A percentile compares a stretch with the other conserved stretches of the same genome.
phyloP scores from a whole-genome alignment of 352 stramenopile species.

The Globisporangium okanoganense region DNA sequence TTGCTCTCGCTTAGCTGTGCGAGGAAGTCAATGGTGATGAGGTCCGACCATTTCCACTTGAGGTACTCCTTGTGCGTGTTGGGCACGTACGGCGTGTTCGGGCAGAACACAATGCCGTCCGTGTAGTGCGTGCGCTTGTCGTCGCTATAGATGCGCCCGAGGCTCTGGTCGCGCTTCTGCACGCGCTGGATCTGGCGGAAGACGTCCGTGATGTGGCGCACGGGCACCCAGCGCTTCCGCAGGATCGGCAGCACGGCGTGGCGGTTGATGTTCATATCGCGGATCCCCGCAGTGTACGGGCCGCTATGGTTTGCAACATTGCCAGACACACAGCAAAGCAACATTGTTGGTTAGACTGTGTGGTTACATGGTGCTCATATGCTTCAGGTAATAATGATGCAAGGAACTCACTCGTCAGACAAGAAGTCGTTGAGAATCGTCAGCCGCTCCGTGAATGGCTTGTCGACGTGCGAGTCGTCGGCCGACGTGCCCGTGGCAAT shows the following conservation, averaged over 20 bases:
- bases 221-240: slow-evolving; percentile 80
- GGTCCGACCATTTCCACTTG: slow-evolving; percentile 92
- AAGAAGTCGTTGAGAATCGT: slow-evolving; percentile 81
- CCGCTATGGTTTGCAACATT: slow-evolving; percentile 28
- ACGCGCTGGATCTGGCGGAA: slow-evolving; percentile 82
- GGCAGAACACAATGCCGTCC: slow-evolving; percentile 89
- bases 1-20: slow-evolving; percentile 56
- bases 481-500: slow-evolving; percentile 69
- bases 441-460: slow-evolving; percentile 76
- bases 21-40: slow-evolving; percentile 88
- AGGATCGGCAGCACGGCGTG: slow-evolving; percentile 70
- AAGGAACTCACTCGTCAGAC: slow-evolving; percentile 69
- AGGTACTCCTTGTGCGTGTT: slow-evolving; percentile 88
- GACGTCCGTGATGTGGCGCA: slow-evolving; percentile 79
- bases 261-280: slow-evolving; percentile 55
- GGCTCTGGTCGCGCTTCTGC: slow-evolving; percentile 70
- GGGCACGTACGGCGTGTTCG: slow-evolving; percentile 77
- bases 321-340: slow-evolving; percentile 6
- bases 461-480: slow-evolving; percentile 76
- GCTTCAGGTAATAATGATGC: background rate
- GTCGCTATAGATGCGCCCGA: slow-evolving; percentile 77
- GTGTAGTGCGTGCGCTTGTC: slow-evolving; percentile 86
- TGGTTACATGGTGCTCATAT: background rate
- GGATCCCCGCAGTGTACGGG: slow-evolving; percentile 62
- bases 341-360: background rate